phyloP scores from a whole-genome alignment of 129 eudicot species.

The Kitagawia praeruptora region DNA sequence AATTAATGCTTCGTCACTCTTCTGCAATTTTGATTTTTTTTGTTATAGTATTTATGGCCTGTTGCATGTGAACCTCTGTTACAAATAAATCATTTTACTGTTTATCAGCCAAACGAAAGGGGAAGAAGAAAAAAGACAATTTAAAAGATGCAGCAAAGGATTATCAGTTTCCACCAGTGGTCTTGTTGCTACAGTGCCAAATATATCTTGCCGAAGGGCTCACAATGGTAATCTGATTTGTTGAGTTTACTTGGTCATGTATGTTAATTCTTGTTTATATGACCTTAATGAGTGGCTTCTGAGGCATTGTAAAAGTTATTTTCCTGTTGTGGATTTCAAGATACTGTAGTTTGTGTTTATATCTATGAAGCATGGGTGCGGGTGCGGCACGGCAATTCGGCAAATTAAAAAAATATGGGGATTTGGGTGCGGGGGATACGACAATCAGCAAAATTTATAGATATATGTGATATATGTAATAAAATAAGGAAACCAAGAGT shows the following conservation, averaged over 20 bases:
- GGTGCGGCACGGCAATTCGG: too few relatives aligned
- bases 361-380: too few relatives aligned
- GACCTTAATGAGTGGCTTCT: neutral
- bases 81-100: neutral
- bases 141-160: conserved; percentile 56
- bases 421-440: too few relatives aligned
- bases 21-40: neutral
- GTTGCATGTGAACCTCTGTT: neutral
- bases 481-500: too few relatives aligned
- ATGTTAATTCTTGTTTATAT: neutral
- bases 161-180: conserved; percentile 59
- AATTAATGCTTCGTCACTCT: too few relatives aligned
- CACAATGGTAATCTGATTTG: conserved; percentile 51
- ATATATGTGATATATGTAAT: too few relatives aligned
- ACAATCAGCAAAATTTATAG: too few relatives aligned
- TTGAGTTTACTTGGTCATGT: neutral
- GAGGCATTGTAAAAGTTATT: neutral
- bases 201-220: conserved; percentile 89
- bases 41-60: neutral
- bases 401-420: too few relatives aligned
- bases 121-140: conserved; percentile 76
- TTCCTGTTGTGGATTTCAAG: neutral
- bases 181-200: conserved; percentile 76
- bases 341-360: neutral
- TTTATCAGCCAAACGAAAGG: conserved; percentile 60